Base-by-base conservation (phyloP, 345 rosid species). In the Noccaea caerulescens region DNA sequence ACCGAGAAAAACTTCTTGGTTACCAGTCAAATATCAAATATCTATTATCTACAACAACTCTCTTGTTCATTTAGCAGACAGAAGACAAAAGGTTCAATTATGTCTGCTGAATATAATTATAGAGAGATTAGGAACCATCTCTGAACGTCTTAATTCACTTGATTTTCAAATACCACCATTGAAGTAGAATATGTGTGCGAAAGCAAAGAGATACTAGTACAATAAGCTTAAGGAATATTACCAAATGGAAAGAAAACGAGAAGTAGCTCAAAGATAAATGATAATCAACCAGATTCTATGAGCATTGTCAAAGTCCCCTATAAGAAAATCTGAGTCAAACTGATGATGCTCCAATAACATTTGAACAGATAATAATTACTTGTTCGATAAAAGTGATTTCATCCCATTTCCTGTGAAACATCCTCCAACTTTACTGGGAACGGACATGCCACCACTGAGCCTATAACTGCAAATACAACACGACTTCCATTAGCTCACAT, bases 381-480 rank as follows among this genome's bases (percentile, higher is more conserved):
- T 44, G 10, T 20, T 33, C 27, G 45, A 27, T 10, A 9, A 25
- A 25, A 25, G 14, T 23, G 49, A 23, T 51, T 39, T 23, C 33
- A 16, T 54, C 41, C 32, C 38, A 13, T 13, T 23, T 52, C 12
- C 37, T 51, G 32, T 38, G 47, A 51, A 51, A 9, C 53, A 66
- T 54, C 37, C 53, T 54, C 52, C 25, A 33, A 45, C 14, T 68
- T 45, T 69, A 33, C 7, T 25, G 23, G 33, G 51, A 23, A 52
- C 25, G 41, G 55, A 30, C 62, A 67, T 67, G 63, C n/a, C 42
- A 25, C 18, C 12, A 32, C 43, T 69, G 47, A 46, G 27, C n/a
- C 5, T 7, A 69, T 34, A 33, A 46, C 73, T 57, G 27, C 56
- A 13, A 64, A 57, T 45, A 57, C 33, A n/a, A 56, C 46, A 45